Conservation (phyloP, 1,139 yeast species). For the Sugiyamaella sp. region DNA sequence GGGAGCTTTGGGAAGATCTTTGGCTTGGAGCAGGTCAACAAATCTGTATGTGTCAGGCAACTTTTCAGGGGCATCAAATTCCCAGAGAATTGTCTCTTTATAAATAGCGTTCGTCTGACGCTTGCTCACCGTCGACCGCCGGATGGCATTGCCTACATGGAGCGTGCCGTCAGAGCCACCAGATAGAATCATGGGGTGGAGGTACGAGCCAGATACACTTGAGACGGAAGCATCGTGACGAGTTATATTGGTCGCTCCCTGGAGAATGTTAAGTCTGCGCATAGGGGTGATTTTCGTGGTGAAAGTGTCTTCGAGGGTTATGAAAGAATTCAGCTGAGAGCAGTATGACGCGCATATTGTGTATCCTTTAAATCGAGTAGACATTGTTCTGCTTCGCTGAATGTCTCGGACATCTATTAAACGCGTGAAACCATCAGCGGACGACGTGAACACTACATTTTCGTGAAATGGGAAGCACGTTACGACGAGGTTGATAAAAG, state of each 20-base stretch:
- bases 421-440: conserved; percentile 51
- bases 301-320: conserved; percentile 48
- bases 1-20: conserved; percentile 31
- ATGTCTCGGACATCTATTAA: conserved; percentile 50
- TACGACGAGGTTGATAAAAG: conserved; percentile 53
- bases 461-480: conserved; percentile 48
- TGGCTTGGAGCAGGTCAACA: conserved; percentile 33
- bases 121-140: conserved; percentile 48
- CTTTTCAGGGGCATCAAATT: conserved; percentile 26
- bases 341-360: conserved; percentile 42
- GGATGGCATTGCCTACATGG: conserved; percentile 47
- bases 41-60: conserved; percentile 45
- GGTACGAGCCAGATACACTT: conserved; percentile 46
- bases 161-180: conserved; percentile 68
- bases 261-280: conserved; percentile 40
- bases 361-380: conserved; percentile 44
- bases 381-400: conserved; percentile 42
- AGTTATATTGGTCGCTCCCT: conserved; percentile 43
- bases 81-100: conserved; percentile 37
- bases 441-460: conserved; percentile 50
- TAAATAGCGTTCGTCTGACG: conserved; percentile 42
- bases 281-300: conserved; percentile 45
- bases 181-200: conserved; percentile 63
- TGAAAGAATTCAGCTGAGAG: conserved; percentile 46
- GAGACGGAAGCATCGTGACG: conserved; percentile 47